Evolutionary conservation across 768 basidiomycete species (phyloP), one percentile per base, ranked within the genome.

Genomic region (Sporobolomyces roseus): DNA sequence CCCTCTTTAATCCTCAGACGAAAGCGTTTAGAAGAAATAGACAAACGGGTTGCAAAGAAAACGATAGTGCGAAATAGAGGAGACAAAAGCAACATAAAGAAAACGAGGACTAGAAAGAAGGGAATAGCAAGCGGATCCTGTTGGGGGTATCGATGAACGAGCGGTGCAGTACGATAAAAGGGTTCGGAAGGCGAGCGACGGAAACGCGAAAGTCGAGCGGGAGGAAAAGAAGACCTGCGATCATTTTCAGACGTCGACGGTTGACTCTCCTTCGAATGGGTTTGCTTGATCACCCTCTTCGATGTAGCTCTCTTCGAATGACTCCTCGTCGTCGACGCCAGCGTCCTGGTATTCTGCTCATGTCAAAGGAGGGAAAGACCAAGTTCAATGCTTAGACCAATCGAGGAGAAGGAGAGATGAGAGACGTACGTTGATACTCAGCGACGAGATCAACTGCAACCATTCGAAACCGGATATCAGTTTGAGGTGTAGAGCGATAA

Each of bases 401-500:
- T 29, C 6, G 41, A 4, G 4, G 9, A 10, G 21, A 8, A 43
- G 10, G 4, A 30, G 41, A 14, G n/a, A 9, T 41, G 38, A 41
- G 38, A 17, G 33, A 32, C 4, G 23, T 46, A 50, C 48, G 41
- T 79, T 94, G 91, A 82, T 96, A 97, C 81, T 98, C 94, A 59
- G 93, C 91, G 69, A 97, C 90, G 72, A 98, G 83, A 83, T 97
- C 94, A 23, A 56, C 51, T 58, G 41, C 25, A 43, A 12, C 17
- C 23, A 5, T 8, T 36, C 33, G 9, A 38, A n/a, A 3, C 12
- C 10, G 8, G 8, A 38, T 23, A 23, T 36, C 4, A 32, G 50
- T 13, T 21, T 13, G 45, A 13, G 21, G 13, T 14, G 41, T 21
- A 29, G 41, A 58, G 27, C n/a, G n/a, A n/a, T n/a, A n/a, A n/a